Base-by-base conservation (phyloP, 129 eudicot species). In the Artemisia argyi region DNA sequence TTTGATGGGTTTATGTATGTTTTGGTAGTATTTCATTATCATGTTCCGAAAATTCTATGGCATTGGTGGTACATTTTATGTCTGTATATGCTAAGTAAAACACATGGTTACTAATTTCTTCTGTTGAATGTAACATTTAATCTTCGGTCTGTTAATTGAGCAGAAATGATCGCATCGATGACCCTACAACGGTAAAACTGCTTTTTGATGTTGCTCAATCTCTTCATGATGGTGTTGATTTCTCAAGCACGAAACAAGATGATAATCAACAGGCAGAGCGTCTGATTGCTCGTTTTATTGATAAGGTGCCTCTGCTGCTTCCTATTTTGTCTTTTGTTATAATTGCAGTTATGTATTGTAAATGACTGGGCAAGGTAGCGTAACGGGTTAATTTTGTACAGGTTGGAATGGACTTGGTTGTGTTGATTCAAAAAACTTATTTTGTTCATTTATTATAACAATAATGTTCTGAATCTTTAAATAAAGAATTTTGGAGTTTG, bases 161-260 rank as follows among this genome's bases (percentile, higher is more conserved):
- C 96, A 91, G 97, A 83, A 78, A 76, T 72, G 75, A 73, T 80
- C 64, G 74, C 73, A 73, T 91, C 24, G 68, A 65, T 44, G 87
- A 88, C 76, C 96, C 87, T 11, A 73, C 90, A 16, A 76, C 83
- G 6, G 70, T 91, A 76, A 88, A 88, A 66, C 77, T 88, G 55
- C 88, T 91, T 35, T 84, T 83, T 78, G 86, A 88, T 85, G 87
- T 88, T 83, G 81, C 92, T 44, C 92, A 86, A 83, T 78, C 90
- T 67, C 73, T 91, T 65, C 91, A 88, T 82, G 88, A 91, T 76
- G 75, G 82, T 71, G 42, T 83, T 32, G 88, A 84, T 68, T 80
- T 82, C 76, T 84, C 87, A 67, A 83, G 73, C 76, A 54, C 78
- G 64, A 82, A 76, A 79, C 78, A 82, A 54, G 86, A 84, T 76